These are phyloP conservation scores for Dissoconium aciculare DNA, from an alignment of 2,329 filamentous ascomycete species.

Conservation along the genomic window DNA sequence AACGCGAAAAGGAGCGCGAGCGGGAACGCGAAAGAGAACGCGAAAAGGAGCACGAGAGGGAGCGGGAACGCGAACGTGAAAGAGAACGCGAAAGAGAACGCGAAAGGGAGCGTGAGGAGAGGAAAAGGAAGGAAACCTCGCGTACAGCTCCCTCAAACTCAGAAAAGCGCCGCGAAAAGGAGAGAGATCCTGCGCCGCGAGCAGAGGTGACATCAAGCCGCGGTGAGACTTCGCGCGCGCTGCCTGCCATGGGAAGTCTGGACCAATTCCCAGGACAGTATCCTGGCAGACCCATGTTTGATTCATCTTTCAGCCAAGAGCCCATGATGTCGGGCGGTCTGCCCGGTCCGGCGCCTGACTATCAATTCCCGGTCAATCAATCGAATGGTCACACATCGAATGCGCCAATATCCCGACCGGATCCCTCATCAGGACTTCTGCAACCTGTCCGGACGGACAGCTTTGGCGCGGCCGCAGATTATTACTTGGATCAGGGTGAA, in stretches of 20 bases:
- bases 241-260: constrained; percentile 19
- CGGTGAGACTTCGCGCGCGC: constrained; percentile 11
- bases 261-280: constrained; percentile 22
- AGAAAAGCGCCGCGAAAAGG: constrained; percentile 10
- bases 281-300: constrained; percentile 10
- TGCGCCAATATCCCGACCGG: constrained; percentile 32
- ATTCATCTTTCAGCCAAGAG: constrained; percentile 6
- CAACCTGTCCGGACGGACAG: constrained; percentile 23
- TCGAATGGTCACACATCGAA: constrained; percentile 31
- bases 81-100: constrained; percentile 19
- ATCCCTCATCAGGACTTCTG: constrained; percentile 6
- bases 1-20: constrained; percentile 16
- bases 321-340: constrained; percentile 20
- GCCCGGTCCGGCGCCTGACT: constrained; percentile 14
- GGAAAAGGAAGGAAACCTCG: constrained; percentile 3
- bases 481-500: constrained; percentile 48
- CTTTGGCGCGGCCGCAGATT: constrained; percentile 44
- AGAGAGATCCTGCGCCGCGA: constrained; percentile 5
- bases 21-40: constrained; percentile 19
- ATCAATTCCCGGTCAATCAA: constrained; percentile 47
- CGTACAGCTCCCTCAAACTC: constrained; percentile 2
- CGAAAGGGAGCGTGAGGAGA: constrained; percentile 9
- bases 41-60: constrained; percentile 18
- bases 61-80: constrained; percentile 14
- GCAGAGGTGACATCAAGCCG: not conserved